phyloP scores from a whole-genome alignment of 805 yeast genomes.

The Nakazawaea ernobii region DNA sequence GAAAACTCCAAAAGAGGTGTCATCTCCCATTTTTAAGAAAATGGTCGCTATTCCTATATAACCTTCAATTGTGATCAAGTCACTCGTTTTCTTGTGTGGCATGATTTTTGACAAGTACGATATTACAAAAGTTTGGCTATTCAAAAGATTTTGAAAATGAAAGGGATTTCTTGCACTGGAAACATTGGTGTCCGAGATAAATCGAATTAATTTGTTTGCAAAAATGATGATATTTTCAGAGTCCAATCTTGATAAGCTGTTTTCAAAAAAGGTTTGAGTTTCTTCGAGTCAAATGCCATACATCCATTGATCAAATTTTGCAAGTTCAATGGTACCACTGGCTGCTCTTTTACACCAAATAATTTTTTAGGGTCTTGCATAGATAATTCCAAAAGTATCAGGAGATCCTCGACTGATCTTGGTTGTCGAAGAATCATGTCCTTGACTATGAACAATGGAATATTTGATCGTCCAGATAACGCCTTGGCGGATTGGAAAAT shows the following conservation, averaged over 20 bases:
- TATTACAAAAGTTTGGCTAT: neutral
- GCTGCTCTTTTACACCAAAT: too few species aligned
- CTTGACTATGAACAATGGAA: slow-evolving; percentile 1
- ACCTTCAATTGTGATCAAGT: slow-evolving; percentile 5
- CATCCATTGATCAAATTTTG: slow-evolving; percentile 7
- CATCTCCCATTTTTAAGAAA: neutral
- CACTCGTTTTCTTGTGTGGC: neutral
- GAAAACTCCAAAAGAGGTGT: neutral
- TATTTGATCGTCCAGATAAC: neutral
- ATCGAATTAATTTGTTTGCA: neutral
- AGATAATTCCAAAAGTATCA: neutral
- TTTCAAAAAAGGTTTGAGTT: neutral
- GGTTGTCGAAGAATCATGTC: slow-evolving; percentile 7
- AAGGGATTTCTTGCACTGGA: neutral
- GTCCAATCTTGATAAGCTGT: neutral
- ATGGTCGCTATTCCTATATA: slow-evolving; percentile 2
- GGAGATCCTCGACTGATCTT: neutral
- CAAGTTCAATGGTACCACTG: neutral
- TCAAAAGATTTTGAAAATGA: neutral
- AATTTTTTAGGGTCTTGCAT: too few species aligned
- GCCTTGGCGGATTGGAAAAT: neutral
- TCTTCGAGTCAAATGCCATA: neutral
- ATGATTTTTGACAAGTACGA: neutral
- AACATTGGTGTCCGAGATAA: slow-evolving; percentile 2
- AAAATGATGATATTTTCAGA: neutral